phyloP scores from a whole-genome alignment of 2,329 filamentous ascomycete genomes.

The Stemphylium vesicarium region DNA sequence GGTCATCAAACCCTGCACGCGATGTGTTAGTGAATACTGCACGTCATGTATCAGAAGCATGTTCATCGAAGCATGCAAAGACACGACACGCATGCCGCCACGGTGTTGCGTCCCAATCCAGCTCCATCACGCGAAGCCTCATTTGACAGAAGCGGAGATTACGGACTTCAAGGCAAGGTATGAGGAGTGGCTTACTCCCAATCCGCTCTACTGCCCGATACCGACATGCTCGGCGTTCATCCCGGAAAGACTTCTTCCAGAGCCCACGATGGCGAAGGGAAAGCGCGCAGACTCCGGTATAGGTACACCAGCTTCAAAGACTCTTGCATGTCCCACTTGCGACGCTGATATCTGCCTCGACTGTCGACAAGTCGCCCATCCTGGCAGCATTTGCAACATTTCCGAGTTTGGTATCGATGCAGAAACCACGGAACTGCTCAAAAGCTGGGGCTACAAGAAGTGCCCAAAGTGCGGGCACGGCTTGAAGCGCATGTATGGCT shows the following conservation, averaged over 20 bases:
- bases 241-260: slow-evolving; percentile 32
- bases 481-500: slow-evolving; percentile 57
- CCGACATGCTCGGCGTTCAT: slow-evolving; percentile 59
- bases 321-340: slow-evolving; percentile 55
- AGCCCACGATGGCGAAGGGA: slow-evolving; percentile 12
- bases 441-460: slow-evolving; percentile 55
- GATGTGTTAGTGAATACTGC: slow-evolving; percentile 44
- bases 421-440: slow-evolving; percentile 48
- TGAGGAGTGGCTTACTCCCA: slow-evolving; percentile 56
- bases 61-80: slow-evolving; percentile 51
- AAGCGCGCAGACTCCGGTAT: slow-evolving; percentile 37
- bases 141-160: slow-evolving; percentile 47
- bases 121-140: slow-evolving; percentile 47
- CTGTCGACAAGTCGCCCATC: slow-evolving; percentile 54
- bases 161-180: slow-evolving; percentile 51
- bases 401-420: slow-evolving; percentile 43
- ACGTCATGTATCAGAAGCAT: slow-evolving; percentile 48
- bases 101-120: slow-evolving; percentile 55
- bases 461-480: slow-evolving; percentile 59
- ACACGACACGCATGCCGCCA: slow-evolving; percentile 54
- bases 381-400: slow-evolving; percentile 44
- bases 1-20: slow-evolving; percentile 39
- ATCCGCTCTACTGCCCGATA: slow-evolving; percentile 58
- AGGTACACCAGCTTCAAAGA: slow-evolving; percentile 27
- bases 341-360: slow-evolving; percentile 50